Conservation (phyloP, 495 filamentous ascomycete species). For the Amniculicola lignicola region DNA sequence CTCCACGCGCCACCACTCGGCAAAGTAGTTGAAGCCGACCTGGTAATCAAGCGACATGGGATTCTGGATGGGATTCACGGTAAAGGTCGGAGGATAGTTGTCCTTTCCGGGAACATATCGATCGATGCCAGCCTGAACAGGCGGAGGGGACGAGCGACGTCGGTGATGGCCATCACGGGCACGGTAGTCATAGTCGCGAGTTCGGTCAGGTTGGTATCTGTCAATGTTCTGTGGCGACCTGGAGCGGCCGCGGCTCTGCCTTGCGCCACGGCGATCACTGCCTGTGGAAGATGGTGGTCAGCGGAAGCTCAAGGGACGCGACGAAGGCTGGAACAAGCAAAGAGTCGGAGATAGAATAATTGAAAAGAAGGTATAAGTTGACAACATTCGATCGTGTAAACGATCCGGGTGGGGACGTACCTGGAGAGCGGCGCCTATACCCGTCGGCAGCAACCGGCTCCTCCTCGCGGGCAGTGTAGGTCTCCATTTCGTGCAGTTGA, state of each 20-base stretch:
- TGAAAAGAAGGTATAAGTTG: too few species aligned
- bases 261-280: constrained; percentile 49
- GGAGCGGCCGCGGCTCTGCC: constrained; percentile 51
- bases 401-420: constrained; percentile 26
- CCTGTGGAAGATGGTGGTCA: too few species aligned
- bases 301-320: too few species aligned
- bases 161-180: constrained; percentile 54
- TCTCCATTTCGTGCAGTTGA: constrained; percentile 19
- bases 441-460: constrained; percentile 28
- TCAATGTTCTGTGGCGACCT: constrained; percentile 49
- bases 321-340: too few species aligned
- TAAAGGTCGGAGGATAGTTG: constrained; percentile 53
- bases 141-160: constrained; percentile 60
- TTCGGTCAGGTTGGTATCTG: constrained; percentile 46
- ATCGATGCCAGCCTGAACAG: constrained; percentile 75
- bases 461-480: constrained; percentile 30
- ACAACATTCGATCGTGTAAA: not conserved
- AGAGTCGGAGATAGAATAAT: too few species aligned
- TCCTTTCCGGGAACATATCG: constrained; percentile 92
- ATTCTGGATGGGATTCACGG: constrained; percentile 72
- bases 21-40: constrained; percentile 94
- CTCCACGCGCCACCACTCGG: constrained; percentile 92
- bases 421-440: constrained; percentile 39
- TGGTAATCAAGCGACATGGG: constrained; percentile 84
- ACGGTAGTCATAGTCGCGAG: constrained; percentile 66